phyloP scores from a whole-genome alignment of 1,284 basidiomycete genomes.

The Anthracocystis walkeri region DNA sequence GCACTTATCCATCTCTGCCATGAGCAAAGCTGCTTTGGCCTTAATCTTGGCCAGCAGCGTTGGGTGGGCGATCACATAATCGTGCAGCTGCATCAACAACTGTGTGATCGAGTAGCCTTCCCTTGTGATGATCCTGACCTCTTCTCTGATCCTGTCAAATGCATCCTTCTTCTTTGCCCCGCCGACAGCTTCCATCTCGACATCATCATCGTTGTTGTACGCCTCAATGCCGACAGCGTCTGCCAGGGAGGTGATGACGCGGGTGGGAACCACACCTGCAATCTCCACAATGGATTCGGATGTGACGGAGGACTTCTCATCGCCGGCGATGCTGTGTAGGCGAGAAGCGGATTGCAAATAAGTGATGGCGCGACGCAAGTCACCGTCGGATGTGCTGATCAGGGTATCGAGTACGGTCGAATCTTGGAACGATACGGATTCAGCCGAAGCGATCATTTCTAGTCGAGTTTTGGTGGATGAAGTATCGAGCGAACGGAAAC shows the following conservation, averaged over 20 bases:
- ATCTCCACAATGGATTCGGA: conserved; percentile 85
- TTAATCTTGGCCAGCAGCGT: conserved; percentile 85
- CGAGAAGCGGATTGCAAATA: conserved; percentile 96
- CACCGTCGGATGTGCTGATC: conserved; percentile 86
- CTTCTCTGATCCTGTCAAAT: conserved; percentile 80
- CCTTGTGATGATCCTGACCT: conserved; percentile 81
- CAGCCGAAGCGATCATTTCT: conserved; percentile 79
- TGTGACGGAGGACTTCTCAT: conserved; percentile 37
- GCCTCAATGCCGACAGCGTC: conserved; percentile 78
- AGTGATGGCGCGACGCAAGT: conserved; percentile 97
- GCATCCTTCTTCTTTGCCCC: conserved; percentile 65
- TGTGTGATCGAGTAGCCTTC: conserved; percentile 95
- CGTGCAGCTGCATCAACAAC: conserved; percentile 91
- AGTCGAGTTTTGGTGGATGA: conserved; percentile 82
- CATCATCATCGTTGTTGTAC: conserved; percentile 70
- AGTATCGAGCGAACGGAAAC: conserved; percentile 91
- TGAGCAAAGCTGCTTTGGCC: conserved; percentile 81
- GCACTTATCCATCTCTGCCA: conserved; percentile 96
- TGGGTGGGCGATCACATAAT: conserved; percentile 85
- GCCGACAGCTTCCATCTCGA: conserved; percentile 73
- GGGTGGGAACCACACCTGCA: conserved; percentile 89
- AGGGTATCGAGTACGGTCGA: conserved; percentile 74
- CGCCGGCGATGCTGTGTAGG: conserved; percentile 70
- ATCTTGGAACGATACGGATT: conserved; percentile 71
- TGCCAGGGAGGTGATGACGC: conserved; percentile 79